phyloP scores from a whole-genome alignment of 169 alveolate genomes.

The Cryptosporidium baileyi region DNA sequence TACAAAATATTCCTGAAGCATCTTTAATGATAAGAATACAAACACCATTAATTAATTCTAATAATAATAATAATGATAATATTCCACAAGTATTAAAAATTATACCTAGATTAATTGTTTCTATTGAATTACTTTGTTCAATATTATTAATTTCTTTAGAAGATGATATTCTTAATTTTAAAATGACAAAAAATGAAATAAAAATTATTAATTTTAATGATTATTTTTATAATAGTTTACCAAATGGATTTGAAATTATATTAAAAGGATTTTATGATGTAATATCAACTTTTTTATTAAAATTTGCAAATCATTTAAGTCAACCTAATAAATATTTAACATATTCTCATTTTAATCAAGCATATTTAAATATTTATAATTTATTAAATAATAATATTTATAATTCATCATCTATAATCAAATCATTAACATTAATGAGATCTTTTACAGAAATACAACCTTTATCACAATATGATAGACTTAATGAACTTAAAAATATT shows the following conservation, averaged over 20 bases:
- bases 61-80: neutral
- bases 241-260: constrained; percentile 23
- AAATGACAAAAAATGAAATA: constrained; percentile 13
- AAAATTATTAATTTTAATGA: constrained; percentile 6
- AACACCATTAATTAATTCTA: constrained; percentile 11
- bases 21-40: constrained; percentile 8
- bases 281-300: neutral
- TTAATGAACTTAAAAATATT: constrained; percentile 12
- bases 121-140: constrained; percentile 29
- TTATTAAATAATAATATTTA: neutral
- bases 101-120: constrained; percentile 1
- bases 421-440: neutral
- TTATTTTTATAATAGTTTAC: constrained; percentile 11
- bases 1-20: constrained; percentile 2
- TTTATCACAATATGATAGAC: constrained; percentile 9
- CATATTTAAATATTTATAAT: neutral
- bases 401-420: neutral
- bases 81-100: constrained; percentile 11
- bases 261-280: constrained; percentile 29
- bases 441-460: constrained; percentile 33
- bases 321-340: neutral
- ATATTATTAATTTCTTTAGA: neutral
- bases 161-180: constrained; percentile 18
- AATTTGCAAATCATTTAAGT: constrained; percentile 16
- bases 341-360: neutral